Evolutionary conservation across 1,139 yeast genomes (phyloP).

Genomic region (Saccharomyces pastorianus): DNA sequence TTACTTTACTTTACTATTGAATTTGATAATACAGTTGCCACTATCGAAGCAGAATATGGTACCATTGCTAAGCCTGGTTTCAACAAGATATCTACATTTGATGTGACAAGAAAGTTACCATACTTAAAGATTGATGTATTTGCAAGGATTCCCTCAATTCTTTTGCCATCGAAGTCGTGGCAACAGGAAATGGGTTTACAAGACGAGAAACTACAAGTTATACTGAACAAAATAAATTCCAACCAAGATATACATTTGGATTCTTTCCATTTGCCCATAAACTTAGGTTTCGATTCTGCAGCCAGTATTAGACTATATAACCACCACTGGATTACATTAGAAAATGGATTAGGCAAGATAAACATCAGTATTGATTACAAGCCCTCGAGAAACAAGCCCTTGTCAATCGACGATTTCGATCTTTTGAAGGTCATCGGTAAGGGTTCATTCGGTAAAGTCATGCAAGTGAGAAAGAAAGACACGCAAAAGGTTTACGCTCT

Average conservation of each 20-base stretch:
- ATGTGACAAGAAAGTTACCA: too few relatives aligned
- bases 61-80: constrained; percentile 38
- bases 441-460: too few relatives aligned
- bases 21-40: constrained; percentile 72
- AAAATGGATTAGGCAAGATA: too few relatives aligned
- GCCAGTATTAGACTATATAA: too few relatives aligned
- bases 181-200: constrained; percentile 25
- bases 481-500: too few relatives aligned
- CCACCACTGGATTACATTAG: too few relatives aligned
- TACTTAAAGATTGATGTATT: constrained; percentile 62
- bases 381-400: too few relatives aligned
- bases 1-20: constrained; percentile 63
- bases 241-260: constrained; percentile 37
- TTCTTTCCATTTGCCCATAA: constrained; percentile 31
- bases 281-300: constrained; percentile 31
- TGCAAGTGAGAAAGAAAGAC: too few relatives aligned
- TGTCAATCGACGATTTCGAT: too few relatives aligned
- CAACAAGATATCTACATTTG: too few relatives aligned
- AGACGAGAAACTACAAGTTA: constrained; percentile 29
- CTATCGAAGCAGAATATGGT: constrained; percentile 75
- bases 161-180: constrained; percentile 43
- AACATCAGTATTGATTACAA: too few relatives aligned
- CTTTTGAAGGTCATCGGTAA: too few relatives aligned
- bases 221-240: constrained; percentile 31
- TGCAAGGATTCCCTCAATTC: constrained; percentile 63